Conservation (phyloP, 2,329 filamentous ascomycete species). For the Fonsecaea nubica region DNA sequence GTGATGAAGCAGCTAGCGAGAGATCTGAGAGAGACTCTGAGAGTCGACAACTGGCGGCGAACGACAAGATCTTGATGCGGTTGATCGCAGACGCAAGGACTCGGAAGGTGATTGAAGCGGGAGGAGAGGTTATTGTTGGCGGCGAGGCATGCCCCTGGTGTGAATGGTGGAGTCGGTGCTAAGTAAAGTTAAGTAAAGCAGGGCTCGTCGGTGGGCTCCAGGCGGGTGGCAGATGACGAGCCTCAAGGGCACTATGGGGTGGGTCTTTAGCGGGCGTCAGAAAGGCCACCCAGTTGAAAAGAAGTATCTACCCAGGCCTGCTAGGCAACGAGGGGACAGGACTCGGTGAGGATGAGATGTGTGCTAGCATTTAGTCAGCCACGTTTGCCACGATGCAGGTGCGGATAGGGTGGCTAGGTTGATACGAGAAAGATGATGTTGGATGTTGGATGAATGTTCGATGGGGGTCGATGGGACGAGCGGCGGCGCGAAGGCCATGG, state of each 20-base stretch:
- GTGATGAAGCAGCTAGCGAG: conserved; percentile 12
- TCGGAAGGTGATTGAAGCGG: conserved; percentile 18
- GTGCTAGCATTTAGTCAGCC: conserved; percentile 8
- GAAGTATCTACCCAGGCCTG: too few species aligned
- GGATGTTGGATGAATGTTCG: neutral
- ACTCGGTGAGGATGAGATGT: neutral
- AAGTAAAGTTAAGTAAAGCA: conserved; percentile 1
- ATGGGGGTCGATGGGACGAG: neutral
- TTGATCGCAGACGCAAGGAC: conserved; percentile 18
- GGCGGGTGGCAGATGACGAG: conserved; percentile 31
- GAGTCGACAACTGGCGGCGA: conserved; percentile 5
- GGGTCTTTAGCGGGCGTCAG: neutral
- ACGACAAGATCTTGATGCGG: conserved; percentile 19
- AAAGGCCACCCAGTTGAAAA: neutral
- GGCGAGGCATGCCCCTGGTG: conserved; percentile 17
- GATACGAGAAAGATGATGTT: neutral
- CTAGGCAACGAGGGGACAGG: neutral
- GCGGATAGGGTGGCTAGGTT: neutral
- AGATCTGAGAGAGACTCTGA: conserved; percentile 11
- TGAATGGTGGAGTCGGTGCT: conserved; percentile 24
- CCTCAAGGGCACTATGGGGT: conserved; percentile 10
- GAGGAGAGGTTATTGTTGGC: conserved; percentile 21
- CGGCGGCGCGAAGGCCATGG: neutral
- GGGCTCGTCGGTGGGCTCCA: conserved; percentile 21
- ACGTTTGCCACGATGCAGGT: neutral